Base-by-base conservation (phyloP, 176 grass and related monocot genomes). In the Zoysia japonica region DNA sequence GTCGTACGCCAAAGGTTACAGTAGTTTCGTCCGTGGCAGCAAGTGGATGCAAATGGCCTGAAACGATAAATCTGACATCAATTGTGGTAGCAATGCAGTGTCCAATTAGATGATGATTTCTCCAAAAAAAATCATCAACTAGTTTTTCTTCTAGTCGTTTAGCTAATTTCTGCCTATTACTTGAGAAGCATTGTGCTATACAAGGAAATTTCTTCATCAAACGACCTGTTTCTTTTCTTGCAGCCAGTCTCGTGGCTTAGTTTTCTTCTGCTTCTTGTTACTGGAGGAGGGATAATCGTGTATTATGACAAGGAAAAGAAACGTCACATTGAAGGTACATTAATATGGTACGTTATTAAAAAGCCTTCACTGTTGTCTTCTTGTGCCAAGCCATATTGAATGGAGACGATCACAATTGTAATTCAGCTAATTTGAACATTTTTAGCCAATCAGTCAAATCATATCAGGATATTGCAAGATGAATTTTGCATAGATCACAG, bases 221-320 rank as follows among this genome's bases (percentile, higher is more conserved):
- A 3, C 1, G 10, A 20, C 2, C 50, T 69, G 45, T 61, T 84
- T 13, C 73, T 85, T 79, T 11, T 35, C 36, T 68, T 90, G 74
- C 85, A 95, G 92, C 92, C 84, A 5, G 86, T 99, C 17, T 91
- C 92, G 3, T 99, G 92, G 96, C 45, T 99, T 47, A 95, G 90
- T 54, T 91, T 95, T 85, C 38, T 90, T 53, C 90, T 99, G 68
- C 90, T 99, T 55, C 76, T 95, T 9, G 39, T 89, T 43, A 99
- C 96, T 55, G 96, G 96, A 50, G 96, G 90, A 74, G 88, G 88
- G 54, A 88, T 99, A 28, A 41, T 88, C 20, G 17, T 91, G 66
- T 93, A 91, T 82, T 94, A 87, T 55, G 92, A 94, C 71, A 81
- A 72, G 65, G 86, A 93, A 74, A 95, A 99, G 88, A 99, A 93